Conservation (phyloP, 1,284 basidiomycete genomes). For the Cryptococcus amylolentus region DNA sequence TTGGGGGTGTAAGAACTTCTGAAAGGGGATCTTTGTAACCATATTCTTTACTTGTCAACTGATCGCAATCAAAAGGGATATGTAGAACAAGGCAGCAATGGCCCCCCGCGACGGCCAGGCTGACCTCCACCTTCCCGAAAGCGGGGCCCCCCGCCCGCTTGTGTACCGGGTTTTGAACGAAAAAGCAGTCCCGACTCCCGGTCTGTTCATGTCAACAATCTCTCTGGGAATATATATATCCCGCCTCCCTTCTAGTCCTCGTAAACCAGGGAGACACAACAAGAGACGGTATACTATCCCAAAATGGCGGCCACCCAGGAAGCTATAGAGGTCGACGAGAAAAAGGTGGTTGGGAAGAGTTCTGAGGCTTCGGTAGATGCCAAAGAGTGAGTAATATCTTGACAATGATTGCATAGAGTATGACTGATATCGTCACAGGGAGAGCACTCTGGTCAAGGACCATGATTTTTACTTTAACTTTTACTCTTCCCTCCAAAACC, state of each 20-base stretch:
- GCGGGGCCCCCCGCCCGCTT: too few relatives aligned
- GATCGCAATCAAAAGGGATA: too few relatives aligned
- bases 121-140: too few relatives aligned
- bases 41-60: too few relatives aligned
- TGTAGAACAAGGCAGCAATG: too few relatives aligned
- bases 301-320: not conserved
- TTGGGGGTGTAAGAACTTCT: too few relatives aligned
- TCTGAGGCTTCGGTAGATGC: not conserved
- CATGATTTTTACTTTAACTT: conserved; percentile 48
- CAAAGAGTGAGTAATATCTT: not conserved
- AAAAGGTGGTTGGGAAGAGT: not conserved
- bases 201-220: not conserved
- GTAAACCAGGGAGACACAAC: not conserved
- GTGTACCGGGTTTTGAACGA: too few relatives aligned
- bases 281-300: not conserved
- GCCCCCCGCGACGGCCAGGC: too few relatives aligned
- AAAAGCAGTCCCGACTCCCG: not conserved
- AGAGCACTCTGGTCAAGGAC: conserved; percentile 22
- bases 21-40: too few relatives aligned
- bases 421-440: not conserved
- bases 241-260: not conserved
- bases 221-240: too few relatives aligned
- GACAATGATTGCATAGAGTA: not conserved
- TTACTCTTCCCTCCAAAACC: conserved; percentile 45
- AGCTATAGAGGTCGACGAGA: not conserved